phyloP scores from a whole-genome alignment of 768 basidiomycete genomes.

The Hypsizygus marmoreus region DNA sequence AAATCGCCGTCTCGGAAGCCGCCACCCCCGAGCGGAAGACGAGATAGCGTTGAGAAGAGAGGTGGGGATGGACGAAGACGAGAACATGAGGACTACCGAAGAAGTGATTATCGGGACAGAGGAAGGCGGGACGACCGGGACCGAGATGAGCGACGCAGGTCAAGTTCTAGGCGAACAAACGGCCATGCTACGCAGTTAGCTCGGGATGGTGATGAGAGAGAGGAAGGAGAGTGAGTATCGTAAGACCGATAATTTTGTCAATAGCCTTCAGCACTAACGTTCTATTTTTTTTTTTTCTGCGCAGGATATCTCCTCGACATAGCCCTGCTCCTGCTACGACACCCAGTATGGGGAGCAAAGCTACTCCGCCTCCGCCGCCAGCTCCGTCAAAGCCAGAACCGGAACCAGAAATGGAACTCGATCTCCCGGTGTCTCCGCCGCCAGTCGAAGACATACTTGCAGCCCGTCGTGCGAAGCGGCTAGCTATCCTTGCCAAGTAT shows the following conservation, averaged over 20 bases:
- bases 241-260: constrained; percentile 17
- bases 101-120: constrained; percentile 22
- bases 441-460: constrained; percentile 66
- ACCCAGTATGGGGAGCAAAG: not conserved
- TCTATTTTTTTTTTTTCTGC: constrained; percentile 9
- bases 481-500: constrained; percentile 82
- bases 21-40: constrained; percentile 24
- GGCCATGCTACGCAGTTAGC: constrained; percentile 6
- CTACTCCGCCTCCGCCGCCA: constrained; percentile 13
- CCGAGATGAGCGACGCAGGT: constrained; percentile 24
- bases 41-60: constrained; percentile 38
- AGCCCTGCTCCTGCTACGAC: constrained; percentile 29
- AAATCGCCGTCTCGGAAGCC: constrained; percentile 36
- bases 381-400: constrained; percentile 33
- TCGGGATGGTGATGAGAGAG: constrained; percentile 59
- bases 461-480: constrained; percentile 69
- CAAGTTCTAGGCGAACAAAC: constrained; percentile 15
- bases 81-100: constrained; percentile 34
- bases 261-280: too few relatives aligned
- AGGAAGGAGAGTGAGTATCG: constrained; percentile 93
- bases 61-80: constrained; percentile 26
- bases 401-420: constrained; percentile 53
- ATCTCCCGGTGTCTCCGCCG: constrained; percentile 51
- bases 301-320: constrained; percentile 66
- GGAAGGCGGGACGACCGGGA: constrained; percentile 23